Percentiles rank a stretch among this genome's conserved stretches.
phyloP scores from a whole-genome alignment of 2,329 filamentous ascomycete species.

The Hymenoscyphus fraxineus region DNA sequence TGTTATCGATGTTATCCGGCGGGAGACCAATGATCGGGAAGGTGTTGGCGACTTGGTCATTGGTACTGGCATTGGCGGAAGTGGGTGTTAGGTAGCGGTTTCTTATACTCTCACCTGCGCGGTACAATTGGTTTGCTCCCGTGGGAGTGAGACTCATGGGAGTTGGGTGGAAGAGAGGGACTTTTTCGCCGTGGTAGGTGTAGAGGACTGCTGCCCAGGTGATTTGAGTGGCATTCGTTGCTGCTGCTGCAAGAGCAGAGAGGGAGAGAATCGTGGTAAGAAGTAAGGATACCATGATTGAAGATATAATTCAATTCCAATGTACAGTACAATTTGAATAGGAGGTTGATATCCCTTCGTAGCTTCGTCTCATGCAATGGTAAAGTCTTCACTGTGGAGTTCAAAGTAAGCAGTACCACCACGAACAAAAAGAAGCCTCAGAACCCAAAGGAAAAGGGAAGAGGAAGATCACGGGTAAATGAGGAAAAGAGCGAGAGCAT shows the following conservation, averaged over 20 bases:
- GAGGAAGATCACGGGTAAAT: neutral
- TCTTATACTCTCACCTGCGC: conserved; percentile 47
- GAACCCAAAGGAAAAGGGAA: neutral
- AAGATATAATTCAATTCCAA: neutral
- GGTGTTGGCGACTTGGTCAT: conserved; percentile 30
- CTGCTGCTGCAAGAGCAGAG: neutral
- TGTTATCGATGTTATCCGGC: conserved; percentile 45
- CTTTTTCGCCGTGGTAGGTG: conserved; percentile 49
- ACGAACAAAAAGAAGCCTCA: neutral
- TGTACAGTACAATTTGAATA: neutral
- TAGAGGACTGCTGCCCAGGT: conserved; percentile 32
- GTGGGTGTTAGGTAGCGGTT: conserved; percentile 44
- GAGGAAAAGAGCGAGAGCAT: neutral
- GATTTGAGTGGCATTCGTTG: conserved; percentile 19
- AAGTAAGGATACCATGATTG: conserved; percentile 11
- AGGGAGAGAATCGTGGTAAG: conserved; percentile 19
- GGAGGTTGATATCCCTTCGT: neutral
- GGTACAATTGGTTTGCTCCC: conserved; percentile 50
- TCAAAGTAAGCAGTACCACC: neutral
- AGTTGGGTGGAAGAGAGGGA: conserved; percentile 37
- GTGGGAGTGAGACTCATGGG: conserved; percentile 45
- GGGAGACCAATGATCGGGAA: conserved; percentile 43
- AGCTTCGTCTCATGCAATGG: neutral
- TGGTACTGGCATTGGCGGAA: conserved; percentile 1
- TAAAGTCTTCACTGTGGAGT: neutral